Conservation (phyloP, 202 grass and related monocot species). For the Eragrostis tef region DNA sequence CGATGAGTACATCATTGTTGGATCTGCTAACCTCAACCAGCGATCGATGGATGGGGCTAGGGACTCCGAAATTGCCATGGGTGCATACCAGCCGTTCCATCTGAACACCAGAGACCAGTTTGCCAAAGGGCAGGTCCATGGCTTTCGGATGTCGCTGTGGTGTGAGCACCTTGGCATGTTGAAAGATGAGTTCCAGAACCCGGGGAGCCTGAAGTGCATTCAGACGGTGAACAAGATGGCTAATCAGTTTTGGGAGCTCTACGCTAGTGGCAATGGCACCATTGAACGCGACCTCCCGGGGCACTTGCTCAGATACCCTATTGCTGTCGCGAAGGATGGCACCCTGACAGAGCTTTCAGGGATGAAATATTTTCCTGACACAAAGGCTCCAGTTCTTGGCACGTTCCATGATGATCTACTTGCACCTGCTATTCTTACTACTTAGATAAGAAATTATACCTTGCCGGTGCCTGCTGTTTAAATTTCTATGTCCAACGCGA, state of each 20-base stretch:
- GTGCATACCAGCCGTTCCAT: conserved; percentile 5
- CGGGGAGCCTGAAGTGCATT: neutral
- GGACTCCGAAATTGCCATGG: conserved; percentile 8
- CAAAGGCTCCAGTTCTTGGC: neutral
- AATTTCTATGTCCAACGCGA: no score
- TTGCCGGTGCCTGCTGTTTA: no score
- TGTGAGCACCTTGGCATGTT: neutral
- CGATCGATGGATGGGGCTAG: neutral
- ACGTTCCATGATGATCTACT: neutral
- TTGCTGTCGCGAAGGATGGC: neutral
- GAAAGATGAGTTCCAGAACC: neutral
- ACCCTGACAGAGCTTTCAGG: neutral
- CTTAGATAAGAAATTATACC: neutral
- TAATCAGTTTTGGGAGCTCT: neutral
- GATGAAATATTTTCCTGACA: neutral
- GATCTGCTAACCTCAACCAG: conserved; percentile 20
- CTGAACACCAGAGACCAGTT: neutral
- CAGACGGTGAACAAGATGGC: neutral
- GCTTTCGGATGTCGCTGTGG: conserved; percentile 19
- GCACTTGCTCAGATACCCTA: neutral
- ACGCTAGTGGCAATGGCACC: neutral
- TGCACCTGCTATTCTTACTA: neutral
- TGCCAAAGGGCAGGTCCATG: neutral
- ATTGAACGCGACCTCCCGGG: neutral
- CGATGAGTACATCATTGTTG: conserved; percentile 4